Base-by-base conservation (phyloP, 257 asterid species). In the Gentiana macrophylla region DNA sequence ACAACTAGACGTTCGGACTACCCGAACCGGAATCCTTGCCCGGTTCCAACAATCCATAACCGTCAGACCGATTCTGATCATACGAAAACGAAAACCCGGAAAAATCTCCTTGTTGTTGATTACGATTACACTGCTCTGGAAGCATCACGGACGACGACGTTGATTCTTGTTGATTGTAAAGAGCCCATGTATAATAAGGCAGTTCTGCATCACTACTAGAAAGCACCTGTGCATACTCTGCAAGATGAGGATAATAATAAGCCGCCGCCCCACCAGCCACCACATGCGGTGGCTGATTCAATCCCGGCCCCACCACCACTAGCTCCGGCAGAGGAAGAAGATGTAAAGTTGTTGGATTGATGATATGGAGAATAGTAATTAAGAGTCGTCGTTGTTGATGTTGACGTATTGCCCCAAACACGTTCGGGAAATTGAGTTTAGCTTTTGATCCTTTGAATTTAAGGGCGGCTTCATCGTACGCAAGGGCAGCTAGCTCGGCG, bases 401-500 rank as follows among this genome's bases (percentile, higher is more conserved):
- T 15, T 15, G 24, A 15, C 0, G 58, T 35, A 33, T 10, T 35
- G 58, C 79, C 87, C 50, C 80, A 89, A 24, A 80, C 81, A 2
- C 95, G 62, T 44, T 80, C 81, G 1, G 95, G 75, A 86, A 86
- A 52, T 86, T 86, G 70, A 86, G 95, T 60, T 86, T 86, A 51
- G 95, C 95, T 55, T 86, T 86, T 65, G 86, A 47, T 60, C 95
- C 95, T 69, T 86, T 86, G 95, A 86, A 86, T 45, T 45, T 74
- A 34, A 86, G 82, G 0, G 95, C 95, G 37, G 95, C 95, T 0
- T 83, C 90, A 56, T 86, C 95, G 82, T 86, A 86, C n/a, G 95
- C 95, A 50, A 84, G 74, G 5, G 96, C 96, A 2, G 96, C 96
- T 49, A 72, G 91, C 79, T 86, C 96, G 1, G 94, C 95, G 32